These are phyloP conservation scores for Sporothrix protearum DNA, from an alignment of 2,329 filamentous ascomycete species.

Conservation along the genomic window DNA sequence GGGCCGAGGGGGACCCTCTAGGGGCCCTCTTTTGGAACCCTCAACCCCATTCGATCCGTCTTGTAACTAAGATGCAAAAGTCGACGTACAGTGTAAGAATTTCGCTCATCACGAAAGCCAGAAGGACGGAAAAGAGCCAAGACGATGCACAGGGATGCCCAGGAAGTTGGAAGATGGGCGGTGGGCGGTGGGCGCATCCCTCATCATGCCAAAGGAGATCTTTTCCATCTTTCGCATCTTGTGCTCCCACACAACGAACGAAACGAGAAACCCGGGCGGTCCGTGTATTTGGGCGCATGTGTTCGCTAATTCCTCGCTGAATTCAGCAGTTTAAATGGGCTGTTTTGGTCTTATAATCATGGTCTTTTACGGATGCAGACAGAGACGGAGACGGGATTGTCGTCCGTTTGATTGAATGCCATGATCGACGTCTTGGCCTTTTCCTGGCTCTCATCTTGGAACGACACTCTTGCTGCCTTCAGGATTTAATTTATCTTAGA, in stretches of 20 bases:
- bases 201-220: neutral
- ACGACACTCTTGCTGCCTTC: neutral
- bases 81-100: neutral
- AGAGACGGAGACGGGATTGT: neutral
- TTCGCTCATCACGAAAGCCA: neutral
- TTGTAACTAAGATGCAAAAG: no score
- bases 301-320: slow-evolving; percentile 21
- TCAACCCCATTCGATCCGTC: no score
- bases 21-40: no score
- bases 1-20: slow-evolving; percentile 1
- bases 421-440: slow-evolving; percentile 15
- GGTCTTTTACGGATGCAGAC: neutral
- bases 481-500: no score
- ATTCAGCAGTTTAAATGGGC: neutral
- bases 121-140: neutral
- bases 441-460: neutral
- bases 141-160: neutral
- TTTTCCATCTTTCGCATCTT: slow-evolving; percentile 3
- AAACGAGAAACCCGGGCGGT: neutral
- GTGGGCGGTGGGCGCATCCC: neutral
- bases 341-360: no score
- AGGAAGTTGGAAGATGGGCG: no score
- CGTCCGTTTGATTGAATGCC: no score
- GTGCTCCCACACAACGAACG: neutral
- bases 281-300: neutral